Evolutionary conservation across 306 rosid species (phyloP).

Genomic region (Senna siamea): DNA sequence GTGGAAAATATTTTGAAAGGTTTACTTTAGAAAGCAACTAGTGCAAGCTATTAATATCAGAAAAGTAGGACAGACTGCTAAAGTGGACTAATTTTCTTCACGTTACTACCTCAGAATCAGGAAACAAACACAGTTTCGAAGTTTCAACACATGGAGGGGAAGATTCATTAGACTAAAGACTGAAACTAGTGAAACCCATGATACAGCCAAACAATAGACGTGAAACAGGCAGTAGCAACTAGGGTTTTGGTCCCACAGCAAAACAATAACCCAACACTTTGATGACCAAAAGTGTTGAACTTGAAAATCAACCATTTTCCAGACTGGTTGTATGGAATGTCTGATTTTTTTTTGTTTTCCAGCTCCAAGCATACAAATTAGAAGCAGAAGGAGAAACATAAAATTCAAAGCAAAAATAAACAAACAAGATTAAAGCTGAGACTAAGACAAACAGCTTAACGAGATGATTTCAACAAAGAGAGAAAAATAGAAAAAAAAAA

Average conservation of each 20-base stretch:
- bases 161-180: no score
- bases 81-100: constrained; percentile 31
- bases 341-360: not conserved
- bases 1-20: not conserved
- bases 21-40: not conserved
- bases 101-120: constrained; percentile 13
- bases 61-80: not conserved
- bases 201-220: constrained; percentile 12
- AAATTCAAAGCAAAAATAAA: not conserved
- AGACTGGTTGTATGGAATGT: not conserved
- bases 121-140: constrained; percentile 25
- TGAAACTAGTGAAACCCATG: constrained; percentile 26
- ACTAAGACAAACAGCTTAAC: not conserved
- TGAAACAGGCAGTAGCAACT: not conserved
- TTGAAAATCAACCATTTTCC: not conserved
- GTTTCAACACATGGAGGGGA: constrained; percentile 15
- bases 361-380: not conserved
- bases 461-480: not conserved
- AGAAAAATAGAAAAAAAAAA: not conserved
- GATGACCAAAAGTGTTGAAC: not conserved
- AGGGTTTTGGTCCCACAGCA: constrained; percentile 27
- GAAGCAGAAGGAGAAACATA: not conserved
- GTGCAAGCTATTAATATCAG: constrained; percentile 19
- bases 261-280: not conserved
- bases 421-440: not conserved